Conservation (phyloP, 179 eudicot species). For the Dionaea muscipula region DNA sequence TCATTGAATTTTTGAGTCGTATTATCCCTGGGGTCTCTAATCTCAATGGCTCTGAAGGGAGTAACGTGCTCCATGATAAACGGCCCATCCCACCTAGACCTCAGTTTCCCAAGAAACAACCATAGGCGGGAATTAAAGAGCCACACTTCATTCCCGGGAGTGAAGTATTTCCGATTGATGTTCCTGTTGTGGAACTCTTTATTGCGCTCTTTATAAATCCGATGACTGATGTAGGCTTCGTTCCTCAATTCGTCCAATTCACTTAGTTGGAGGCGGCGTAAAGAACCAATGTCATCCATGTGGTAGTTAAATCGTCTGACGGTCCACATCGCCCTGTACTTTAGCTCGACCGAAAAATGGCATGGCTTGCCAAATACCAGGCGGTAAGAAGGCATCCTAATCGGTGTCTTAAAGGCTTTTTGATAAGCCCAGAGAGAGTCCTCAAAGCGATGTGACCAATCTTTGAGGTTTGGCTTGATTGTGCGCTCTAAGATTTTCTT, state of each 20-base stretch:
- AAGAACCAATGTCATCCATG: not conserved
- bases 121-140: not conserved
- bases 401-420: not conserved
- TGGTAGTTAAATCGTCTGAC: not conserved
- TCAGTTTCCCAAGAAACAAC: not conserved
- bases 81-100: no score
- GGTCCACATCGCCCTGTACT: not conserved
- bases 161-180: not conserved
- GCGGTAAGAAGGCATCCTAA: not conserved
- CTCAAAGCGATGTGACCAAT: not conserved
- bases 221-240: not conserved
- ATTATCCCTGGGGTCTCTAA: not conserved
- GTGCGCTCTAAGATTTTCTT: not conserved
- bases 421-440: not conserved
- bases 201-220: not conserved
- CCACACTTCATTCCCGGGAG: not conserved
- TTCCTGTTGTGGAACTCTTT: not conserved
- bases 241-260: not conserved
- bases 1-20: not conserved
- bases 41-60: not conserved
- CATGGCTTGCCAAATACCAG: not conserved
- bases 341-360: not conserved
- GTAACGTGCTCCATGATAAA: no score
- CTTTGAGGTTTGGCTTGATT: not conserved
- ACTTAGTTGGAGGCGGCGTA: not conserved